phyloP scores from a whole-genome alignment of 208 protist species.

The Naegleria lovaniensis region DNA sequence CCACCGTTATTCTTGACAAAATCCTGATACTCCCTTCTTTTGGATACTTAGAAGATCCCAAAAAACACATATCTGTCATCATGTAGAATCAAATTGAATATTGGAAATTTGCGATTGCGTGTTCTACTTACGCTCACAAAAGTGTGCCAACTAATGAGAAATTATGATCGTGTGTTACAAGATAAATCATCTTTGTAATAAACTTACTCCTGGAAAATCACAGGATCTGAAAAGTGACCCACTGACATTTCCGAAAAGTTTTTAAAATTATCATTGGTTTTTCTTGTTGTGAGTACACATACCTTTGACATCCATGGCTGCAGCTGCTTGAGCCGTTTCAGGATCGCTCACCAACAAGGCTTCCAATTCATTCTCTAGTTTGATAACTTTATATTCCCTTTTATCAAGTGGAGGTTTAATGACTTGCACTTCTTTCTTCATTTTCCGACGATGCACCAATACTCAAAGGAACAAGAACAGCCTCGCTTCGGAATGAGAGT shows the following conservation, averaged over 20 bases:
- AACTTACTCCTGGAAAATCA: not conserved
- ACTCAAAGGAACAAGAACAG: too few species aligned
- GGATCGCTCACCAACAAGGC: conserved; percentile 65
- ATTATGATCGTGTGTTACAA: too few species aligned
- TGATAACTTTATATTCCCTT: not conserved
- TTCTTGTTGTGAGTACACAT: too few species aligned
- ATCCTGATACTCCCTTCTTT: conserved; percentile 69
- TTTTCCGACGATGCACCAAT: not conserved
- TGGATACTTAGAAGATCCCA: conserved; percentile 81
- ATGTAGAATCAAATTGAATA: too few species aligned
- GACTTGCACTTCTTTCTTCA: not conserved
- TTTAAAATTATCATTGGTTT: too few species aligned
- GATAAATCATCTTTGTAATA: not conserved
- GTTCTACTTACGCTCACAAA: conserved; percentile 86
- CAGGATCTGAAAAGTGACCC: conserved; percentile 10
- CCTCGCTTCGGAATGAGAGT: too few species aligned
- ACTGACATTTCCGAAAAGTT: too few species aligned
- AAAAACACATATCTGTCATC: conserved; percentile 87
- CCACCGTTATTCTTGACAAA: conserved; percentile 66
- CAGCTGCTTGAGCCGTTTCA: conserved; percentile 52
- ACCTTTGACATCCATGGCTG: conserved; percentile 62
- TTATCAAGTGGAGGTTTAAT: not conserved
- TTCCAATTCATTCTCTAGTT: conserved; percentile 54
- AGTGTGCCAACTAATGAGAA: conserved; percentile 66
- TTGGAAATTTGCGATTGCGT: too few species aligned